phyloP scores from a whole-genome alignment of 495 filamentous ascomycete species.

The Jackrogersella multiformis region DNA sequence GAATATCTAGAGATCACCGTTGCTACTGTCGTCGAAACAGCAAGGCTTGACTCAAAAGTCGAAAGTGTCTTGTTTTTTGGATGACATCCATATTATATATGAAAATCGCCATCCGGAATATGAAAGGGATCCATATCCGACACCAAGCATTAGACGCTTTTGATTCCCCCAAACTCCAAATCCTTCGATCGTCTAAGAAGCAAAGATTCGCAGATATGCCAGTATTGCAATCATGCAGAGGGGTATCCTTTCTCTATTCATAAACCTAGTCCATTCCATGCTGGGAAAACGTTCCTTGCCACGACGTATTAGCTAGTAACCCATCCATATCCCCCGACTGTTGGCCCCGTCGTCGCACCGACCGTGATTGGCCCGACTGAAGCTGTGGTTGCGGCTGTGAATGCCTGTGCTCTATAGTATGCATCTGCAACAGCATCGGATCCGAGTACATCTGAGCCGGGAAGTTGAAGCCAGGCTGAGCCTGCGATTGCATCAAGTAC shows the following conservation, averaged over 20 bases:
- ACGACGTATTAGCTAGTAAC: slow-evolving; percentile 49
- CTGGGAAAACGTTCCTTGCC: slow-evolving; percentile 47
- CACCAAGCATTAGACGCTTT: slow-evolving; percentile 23
- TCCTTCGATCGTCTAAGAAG: slow-evolving; percentile 30
- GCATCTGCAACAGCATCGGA: slow-evolving; percentile 43
- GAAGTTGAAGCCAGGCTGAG: slow-evolving; percentile 50
- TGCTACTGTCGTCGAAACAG: neutral
- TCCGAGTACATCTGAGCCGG: slow-evolving; percentile 53
- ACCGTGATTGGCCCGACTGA: slow-evolving; percentile 31
- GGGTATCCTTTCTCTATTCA: slow-evolving; percentile 46
- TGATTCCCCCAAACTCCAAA: slow-evolving; percentile 28
- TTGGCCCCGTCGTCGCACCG: slow-evolving; percentile 41
- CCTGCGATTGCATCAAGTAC: slow-evolving; percentile 54
- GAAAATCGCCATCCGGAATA: slow-evolving; percentile 17
- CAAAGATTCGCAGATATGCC: slow-evolving; percentile 24
- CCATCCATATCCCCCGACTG: slow-evolving; percentile 53
- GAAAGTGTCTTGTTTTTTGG: slow-evolving; percentile 8
- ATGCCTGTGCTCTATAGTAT: slow-evolving; percentile 35
- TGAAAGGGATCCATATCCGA: slow-evolving; percentile 15
- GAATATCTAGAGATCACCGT: slow-evolving; percentile 13
- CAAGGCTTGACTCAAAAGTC: neutral
- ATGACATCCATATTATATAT: slow-evolving; percentile 24
- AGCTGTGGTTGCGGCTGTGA: slow-evolving; percentile 43
- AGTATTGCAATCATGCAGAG: slow-evolving; percentile 37
- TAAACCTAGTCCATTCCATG: slow-evolving; percentile 44